Conservation (phyloP, 2,329 filamentous ascomycete genomes). For the Colletotrichum godetiae region DNA sequence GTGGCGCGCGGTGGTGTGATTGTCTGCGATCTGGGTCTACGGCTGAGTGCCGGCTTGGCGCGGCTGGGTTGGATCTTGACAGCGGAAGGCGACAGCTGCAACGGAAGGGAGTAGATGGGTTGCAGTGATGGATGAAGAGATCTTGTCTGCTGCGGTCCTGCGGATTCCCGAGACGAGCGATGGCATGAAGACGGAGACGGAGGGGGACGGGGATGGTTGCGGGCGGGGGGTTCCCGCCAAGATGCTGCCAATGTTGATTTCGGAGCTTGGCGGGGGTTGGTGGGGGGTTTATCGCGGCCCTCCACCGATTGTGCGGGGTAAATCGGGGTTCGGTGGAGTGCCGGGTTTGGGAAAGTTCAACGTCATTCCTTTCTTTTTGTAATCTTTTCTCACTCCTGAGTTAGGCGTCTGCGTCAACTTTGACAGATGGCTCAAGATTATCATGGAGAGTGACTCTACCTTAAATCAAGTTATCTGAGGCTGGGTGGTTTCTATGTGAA, state of each 20-base stretch:
- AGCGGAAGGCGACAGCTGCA: neutral
- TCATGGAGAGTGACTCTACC: too few species aligned
- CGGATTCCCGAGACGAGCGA: neutral
- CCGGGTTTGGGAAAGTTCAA: too few species aligned
- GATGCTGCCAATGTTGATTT: neutral
- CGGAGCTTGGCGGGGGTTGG: neutral
- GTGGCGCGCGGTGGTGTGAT: neutral
- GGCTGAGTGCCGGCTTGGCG: neutral
- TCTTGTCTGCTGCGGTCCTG: neutral
- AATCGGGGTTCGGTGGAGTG: too few species aligned
- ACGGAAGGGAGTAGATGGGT: neutral
- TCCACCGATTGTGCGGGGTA: neutral
- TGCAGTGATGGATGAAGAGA: neutral
- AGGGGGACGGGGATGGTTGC: neutral
- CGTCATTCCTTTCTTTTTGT: too few species aligned
- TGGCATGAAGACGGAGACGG: too few species aligned
- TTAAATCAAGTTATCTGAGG: too few species aligned
- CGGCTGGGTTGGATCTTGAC: neutral
- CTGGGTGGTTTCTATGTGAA: too few species aligned
- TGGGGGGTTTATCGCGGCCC: neutral
- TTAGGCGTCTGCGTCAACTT: too few species aligned
- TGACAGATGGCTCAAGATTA: too few species aligned
- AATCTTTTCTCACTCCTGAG: too few species aligned
- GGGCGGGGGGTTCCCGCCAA: neutral
- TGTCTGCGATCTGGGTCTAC: neutral